Conservation (phyloP, 306 rosid species). For the Lathyrus tuberosus region DNA sequence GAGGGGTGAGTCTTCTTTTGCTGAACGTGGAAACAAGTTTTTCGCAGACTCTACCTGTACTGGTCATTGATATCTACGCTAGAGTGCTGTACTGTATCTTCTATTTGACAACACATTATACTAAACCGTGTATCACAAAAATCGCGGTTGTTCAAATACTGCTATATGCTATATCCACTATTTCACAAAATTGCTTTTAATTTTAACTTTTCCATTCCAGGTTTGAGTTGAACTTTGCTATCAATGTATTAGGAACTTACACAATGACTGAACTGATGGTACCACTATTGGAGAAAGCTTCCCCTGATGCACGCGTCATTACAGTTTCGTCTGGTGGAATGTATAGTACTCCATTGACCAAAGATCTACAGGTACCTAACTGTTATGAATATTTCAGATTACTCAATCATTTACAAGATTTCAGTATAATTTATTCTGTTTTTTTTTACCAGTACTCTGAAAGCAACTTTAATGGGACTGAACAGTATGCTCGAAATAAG, state of each 20-base stretch:
- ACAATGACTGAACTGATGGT: constrained; percentile 73
- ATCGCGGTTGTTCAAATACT: not conserved
- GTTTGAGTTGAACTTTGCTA: constrained; percentile 81
- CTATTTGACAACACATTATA: not conserved
- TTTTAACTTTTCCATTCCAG: constrained; percentile 38
- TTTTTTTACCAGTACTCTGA: constrained; percentile 59
- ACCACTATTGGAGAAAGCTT: constrained; percentile 80
- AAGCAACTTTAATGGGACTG: constrained; percentile 63
- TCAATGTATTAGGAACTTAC: constrained; percentile 81
- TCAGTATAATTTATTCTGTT: constrained; percentile 27
- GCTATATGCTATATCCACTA: not conserved
- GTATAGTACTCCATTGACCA: constrained; percentile 77
- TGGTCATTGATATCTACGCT: not conserved
- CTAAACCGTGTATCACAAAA: not conserved
- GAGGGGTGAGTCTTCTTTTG: constrained; percentile 72
- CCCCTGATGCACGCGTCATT: constrained; percentile 91
- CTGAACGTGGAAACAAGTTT: constrained; percentile 3
- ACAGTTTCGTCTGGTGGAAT: constrained; percentile 98
- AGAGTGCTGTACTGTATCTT: not conserved
- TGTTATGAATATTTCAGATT: constrained; percentile 8
- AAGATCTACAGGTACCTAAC: constrained; percentile 72
- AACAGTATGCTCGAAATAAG: constrained; percentile 85
- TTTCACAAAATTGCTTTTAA: not conserved
- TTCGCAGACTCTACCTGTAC: constrained; percentile 1
- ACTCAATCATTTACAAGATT: constrained; percentile 1